Percentiles rank a stretch among this genome's conserved stretches.
Conservation (phyloP, 2,329 filamentous ascomycete species). For the Fusarium incarnatum region DNA sequence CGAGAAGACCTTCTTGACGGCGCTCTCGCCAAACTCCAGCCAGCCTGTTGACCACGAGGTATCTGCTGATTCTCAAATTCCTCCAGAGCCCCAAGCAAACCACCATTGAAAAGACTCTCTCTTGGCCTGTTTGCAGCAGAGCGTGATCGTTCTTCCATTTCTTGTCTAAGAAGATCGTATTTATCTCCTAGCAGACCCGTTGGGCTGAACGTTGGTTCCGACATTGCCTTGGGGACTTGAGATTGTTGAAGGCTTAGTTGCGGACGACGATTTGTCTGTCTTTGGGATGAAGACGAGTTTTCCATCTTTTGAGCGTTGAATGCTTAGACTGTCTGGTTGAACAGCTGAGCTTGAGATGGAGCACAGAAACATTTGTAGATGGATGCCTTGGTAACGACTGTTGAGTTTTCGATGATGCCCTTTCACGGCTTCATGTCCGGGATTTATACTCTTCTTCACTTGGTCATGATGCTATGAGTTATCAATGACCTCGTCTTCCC, state of each 20-base stretch:
- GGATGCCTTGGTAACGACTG: not conserved
- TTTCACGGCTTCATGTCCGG: fast-evolving
- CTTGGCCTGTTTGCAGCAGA: fast-evolving
- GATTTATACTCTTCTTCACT: not conserved
- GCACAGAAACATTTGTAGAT: not conserved
- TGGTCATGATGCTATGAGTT: fast-evolving
- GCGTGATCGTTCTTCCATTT: not conserved
- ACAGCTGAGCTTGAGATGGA: not conserved
- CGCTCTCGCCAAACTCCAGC: not conserved
- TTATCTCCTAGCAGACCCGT: not conserved
- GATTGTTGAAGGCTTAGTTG: not conserved
- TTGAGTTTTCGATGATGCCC: fast-evolving
- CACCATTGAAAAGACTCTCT: not conserved
- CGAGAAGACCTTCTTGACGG: not conserved
- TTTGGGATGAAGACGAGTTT: not conserved
- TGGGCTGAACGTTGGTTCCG: constrained; percentile 1
- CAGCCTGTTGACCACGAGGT: not conserved
- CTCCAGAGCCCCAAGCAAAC: not conserved
- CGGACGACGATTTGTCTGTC: fast-evolving
- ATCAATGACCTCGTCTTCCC: not conserved
- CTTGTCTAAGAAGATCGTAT: not conserved
- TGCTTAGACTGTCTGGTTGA: not conserved
- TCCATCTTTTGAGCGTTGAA: not conserved
- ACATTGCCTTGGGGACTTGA: not conserved
- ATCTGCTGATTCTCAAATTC: not conserved